phyloP scores from a whole-genome alignment of 805 yeast genomes.

The Cyberlindnera galapagoensis region DNA sequence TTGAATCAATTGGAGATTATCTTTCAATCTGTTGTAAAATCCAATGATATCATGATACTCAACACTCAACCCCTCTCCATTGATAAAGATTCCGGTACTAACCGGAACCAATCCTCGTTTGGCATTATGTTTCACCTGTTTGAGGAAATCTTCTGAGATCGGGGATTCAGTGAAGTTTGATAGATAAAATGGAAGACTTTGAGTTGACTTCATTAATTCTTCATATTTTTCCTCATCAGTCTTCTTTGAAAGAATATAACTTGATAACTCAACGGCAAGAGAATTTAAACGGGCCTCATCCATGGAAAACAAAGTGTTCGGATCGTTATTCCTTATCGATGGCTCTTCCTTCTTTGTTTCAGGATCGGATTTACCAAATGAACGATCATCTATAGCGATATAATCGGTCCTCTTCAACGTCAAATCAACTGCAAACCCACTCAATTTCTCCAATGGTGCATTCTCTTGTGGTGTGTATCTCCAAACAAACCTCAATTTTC shows the following conservation, averaged over 20 bases:
- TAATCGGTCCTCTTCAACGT: slow-evolving; percentile 63
- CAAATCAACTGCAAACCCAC: slow-evolving; percentile 65
- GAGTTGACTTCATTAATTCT: slow-evolving; percentile 32
- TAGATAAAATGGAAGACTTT: slow-evolving; percentile 52
- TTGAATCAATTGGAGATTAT: slow-evolving; percentile 28
- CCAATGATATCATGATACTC: slow-evolving; percentile 37
- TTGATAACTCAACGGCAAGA: slow-evolving; percentile 36
- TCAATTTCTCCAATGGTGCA: slow-evolving; percentile 26
- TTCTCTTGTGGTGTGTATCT: slow-evolving; percentile 48
- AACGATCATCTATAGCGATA: slow-evolving; percentile 57
- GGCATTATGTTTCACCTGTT: slow-evolving; percentile 27
- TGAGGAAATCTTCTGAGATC: slow-evolving; percentile 22
- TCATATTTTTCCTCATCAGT: slow-evolving; percentile 27
- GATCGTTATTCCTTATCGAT: too few species aligned
- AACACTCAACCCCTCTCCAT: slow-evolving; percentile 58
- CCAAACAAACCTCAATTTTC: slow-evolving; percentile 69
- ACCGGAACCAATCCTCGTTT: slow-evolving; percentile 33
- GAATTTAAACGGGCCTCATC: slow-evolving; percentile 28
- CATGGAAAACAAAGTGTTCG: slow-evolving; percentile 18
- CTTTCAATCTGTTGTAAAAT: slow-evolving; percentile 32
- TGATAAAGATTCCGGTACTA: slow-evolving; percentile 51
- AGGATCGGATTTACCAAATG: slow-evolving; percentile 17
- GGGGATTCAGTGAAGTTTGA: slow-evolving; percentile 21
- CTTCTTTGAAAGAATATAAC: slow-evolving; percentile 22
- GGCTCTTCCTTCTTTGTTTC: slow-evolving; percentile 2